A percentile compares a stretch with the other conserved stretches of the same genome.
Conservation (phyloP, 345 rosid genomes). For the Passiflora organensis region DNA sequence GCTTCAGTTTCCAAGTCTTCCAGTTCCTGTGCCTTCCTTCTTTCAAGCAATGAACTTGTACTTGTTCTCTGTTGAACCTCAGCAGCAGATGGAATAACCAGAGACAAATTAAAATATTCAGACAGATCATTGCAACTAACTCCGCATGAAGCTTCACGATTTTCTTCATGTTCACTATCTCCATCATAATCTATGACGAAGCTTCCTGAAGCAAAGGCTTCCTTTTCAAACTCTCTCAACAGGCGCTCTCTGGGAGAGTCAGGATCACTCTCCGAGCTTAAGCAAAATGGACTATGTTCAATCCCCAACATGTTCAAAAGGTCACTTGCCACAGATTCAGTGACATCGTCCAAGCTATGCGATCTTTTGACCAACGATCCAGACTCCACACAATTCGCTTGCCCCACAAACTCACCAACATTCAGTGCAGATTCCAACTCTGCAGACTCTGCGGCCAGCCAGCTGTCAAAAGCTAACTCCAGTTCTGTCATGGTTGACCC, state of each 20-base stretch:
- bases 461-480: constrained; percentile 30
- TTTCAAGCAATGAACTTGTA: constrained; percentile 27
- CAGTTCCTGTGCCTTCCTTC: constrained; percentile 48
- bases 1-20: constrained; percentile 73
- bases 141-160: constrained; percentile 9
- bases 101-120: constrained; percentile 36
- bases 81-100: constrained; percentile 27
- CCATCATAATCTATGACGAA: constrained; percentile 36
- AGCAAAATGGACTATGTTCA: constrained; percentile 35
- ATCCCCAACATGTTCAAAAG: constrained; percentile 60
- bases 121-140: constrained; percentile 22
- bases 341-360: constrained; percentile 54
- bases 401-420: constrained; percentile 22
- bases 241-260: constrained; percentile 80
- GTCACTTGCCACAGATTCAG: constrained; percentile 60
- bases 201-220: constrained; percentile 48
- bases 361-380: constrained; percentile 39
- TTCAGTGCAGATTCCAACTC: constrained; percentile 26
- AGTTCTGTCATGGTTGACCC: constrained; percentile 23
- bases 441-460: constrained; percentile 30
- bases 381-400: constrained; percentile 30
- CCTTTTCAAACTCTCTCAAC: constrained; percentile 68
- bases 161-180: constrained; percentile 21
- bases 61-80: constrained; percentile 33
- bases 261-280: constrained; percentile 41